Base-by-base conservation (phyloP, 2,329 filamentous ascomycete genomes). In the Talaromyces sp. region DNA sequence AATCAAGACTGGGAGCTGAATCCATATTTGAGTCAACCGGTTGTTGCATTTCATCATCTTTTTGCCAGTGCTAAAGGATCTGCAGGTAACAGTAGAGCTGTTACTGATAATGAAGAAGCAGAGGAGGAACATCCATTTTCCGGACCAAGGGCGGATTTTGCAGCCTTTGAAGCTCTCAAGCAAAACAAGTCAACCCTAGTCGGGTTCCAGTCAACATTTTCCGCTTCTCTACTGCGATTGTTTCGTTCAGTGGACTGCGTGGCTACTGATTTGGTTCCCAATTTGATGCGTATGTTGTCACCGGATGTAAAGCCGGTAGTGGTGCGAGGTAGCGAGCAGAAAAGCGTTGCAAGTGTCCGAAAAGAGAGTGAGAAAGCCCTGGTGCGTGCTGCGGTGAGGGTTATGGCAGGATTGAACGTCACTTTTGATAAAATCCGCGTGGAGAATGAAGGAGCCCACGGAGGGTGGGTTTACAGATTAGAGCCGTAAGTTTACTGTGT, bases 241-340 rank as follows among this genome's bases (percentile, higher is more conserved):
- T 97, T 96, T 79, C 88, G 91, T 65, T 92, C 89, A 63, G 81
- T 86, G 0, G 89, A 92, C 68, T 87, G 89, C 65, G 83, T 98
- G 33, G 86, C 91, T 0, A 88, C 84, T 1, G 93, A 96, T 63
- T 86, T 97, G 28, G 80, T 97, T 36, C 95, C 95, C 0, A 96
- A 92, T 71, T 83, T 96, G 2, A 81, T 91, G 17, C 88, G 90
- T 42, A 89, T 99, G 73, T 81, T 99, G 22, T 89, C 91, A 0
- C 95, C 95, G 0, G 90, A 93, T 62, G 88, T 99, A 52, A 96
- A 95, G 72, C 95, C 95, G 0, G 91, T 98, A 3, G 84, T 97
- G 9, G 86, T 98, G 1, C 84, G 83, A n/a, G 87, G 87, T 33
- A 85, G 86, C 59, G 84, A 85, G 19, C 81, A 84, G 66, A 82